These are phyloP conservation scores for Abrus precatorius DNA, from an alignment of 306 rosid genomes.

Conservation along the genomic window DNA sequence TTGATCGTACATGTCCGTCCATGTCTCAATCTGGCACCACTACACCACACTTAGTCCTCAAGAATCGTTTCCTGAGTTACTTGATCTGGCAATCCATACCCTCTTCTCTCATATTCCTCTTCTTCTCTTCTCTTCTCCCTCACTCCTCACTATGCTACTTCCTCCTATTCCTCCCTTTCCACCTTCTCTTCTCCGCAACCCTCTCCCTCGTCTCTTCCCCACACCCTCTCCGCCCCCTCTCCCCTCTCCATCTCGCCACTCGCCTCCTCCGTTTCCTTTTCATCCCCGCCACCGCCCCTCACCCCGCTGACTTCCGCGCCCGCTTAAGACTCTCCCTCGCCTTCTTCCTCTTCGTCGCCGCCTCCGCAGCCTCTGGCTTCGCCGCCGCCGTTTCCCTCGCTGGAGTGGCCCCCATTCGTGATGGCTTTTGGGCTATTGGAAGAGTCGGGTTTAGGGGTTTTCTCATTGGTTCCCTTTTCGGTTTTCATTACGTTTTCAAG, in stretches of 20 bases:
- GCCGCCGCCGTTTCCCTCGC: constrained; percentile 65
- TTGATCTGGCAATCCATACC: constrained; percentile 94
- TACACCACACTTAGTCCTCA: constrained; percentile 56
- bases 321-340: constrained; percentile 60
- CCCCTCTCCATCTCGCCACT: constrained; percentile 54
- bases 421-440: constrained; percentile 56
- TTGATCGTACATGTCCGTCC: too few relatives aligned
- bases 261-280: constrained; percentile 60
- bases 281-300: constrained; percentile 46
- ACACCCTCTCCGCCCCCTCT: constrained; percentile 52
- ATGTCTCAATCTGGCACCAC: constrained; percentile 7
- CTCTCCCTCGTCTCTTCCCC: constrained; percentile 76
- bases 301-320: constrained; percentile 49
- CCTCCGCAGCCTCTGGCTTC: constrained; percentile 54
- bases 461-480: constrained; percentile 70
- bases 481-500: constrained; percentile 66
- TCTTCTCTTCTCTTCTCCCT: constrained; percentile 48
- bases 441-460: constrained; percentile 70
- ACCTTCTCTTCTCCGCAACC: constrained; percentile 73
- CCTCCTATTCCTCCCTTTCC: constrained; percentile 66
- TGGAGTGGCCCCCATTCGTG: constrained; percentile 47
- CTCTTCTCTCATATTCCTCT: constrained; percentile 66
- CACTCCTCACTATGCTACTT: constrained; percentile 43
- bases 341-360: constrained; percentile 54
- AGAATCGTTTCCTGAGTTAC: constrained; percentile 75